These are phyloP conservation scores for Ustilaginoidea virens DNA, from an alignment of 2,329 filamentous ascomycete genomes.

Conservation along the genomic window DNA sequence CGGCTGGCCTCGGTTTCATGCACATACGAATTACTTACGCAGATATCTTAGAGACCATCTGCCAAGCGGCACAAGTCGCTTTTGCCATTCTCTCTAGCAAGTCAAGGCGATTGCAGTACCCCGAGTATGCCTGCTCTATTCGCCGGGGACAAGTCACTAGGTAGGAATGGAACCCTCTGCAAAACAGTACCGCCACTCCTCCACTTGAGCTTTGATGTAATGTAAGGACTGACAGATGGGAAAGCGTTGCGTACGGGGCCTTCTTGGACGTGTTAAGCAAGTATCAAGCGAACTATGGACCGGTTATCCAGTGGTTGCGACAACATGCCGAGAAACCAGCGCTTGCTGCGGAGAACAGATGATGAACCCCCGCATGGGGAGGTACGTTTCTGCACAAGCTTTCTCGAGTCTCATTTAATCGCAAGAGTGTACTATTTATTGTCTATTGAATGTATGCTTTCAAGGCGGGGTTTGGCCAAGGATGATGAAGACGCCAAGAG, in stretches of 20 bases:
- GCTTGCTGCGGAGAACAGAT: no score
- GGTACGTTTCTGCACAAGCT: neutral
- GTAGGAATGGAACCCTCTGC: no score
- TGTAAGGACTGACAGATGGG: no score
- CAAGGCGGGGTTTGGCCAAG: no score
- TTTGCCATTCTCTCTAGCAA: conserved; percentile 46
- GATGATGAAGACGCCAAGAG: neutral
- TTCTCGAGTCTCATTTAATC: no score
- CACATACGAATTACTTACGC: no score
- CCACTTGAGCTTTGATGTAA: no score
- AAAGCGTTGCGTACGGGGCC: conserved; percentile 53
- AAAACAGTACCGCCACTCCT: no score
- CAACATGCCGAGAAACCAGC: conserved; percentile 19
- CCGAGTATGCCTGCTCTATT: conserved; percentile 42
- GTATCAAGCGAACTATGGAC: conserved; percentile 55
- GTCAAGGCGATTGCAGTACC: conserved; percentile 26
- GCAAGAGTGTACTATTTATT: no score
- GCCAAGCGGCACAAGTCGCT: conserved; percentile 48
- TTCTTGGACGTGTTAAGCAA: conserved; percentile 51
- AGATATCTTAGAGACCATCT: conserved; percentile 47
- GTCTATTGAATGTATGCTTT: no score
- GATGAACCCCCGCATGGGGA: no score
- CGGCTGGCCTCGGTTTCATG: no score
- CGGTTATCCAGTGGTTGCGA: conserved; percentile 54
- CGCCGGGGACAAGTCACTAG: conserved; percentile 43